phyloP scores from a whole-genome alignment of 2,329 filamentous ascomycete genomes.

The Amauroascus niger region DNA sequence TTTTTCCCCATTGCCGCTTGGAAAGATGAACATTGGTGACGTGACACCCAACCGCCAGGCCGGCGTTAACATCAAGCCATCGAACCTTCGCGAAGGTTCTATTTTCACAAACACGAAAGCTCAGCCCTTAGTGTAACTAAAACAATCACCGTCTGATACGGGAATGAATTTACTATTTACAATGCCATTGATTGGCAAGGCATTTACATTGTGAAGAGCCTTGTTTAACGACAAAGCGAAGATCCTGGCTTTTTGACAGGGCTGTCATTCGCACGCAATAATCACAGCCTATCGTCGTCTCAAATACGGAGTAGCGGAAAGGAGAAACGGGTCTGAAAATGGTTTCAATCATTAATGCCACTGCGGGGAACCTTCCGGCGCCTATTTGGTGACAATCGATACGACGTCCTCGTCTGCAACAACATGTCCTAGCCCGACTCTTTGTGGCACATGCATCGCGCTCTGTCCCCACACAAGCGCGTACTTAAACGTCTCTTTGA shows the following conservation, averaged over 20 bases:
- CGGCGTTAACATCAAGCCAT: neutral
- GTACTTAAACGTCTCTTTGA: slow-evolving; percentile 99
- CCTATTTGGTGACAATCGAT: slow-evolving; percentile 50
- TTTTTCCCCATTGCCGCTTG: neutral
- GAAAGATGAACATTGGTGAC: neutral
- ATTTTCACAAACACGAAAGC: neutral
- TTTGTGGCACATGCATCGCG: slow-evolving; percentile 85
- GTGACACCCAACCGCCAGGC: neutral
- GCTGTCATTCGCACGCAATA: no score
- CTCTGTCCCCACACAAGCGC: slow-evolving; percentile 96
- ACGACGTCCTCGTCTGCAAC: slow-evolving; percentile 64
- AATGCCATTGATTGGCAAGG: neutral
- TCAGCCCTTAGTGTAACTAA: no score
- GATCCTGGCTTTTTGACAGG: no score
- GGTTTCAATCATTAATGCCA: no score
- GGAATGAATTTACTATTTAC: no score
- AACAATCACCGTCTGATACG: no score
- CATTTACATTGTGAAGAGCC: no score
- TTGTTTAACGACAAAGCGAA: no score
- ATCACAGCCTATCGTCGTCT: neutral
- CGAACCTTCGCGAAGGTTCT: slow-evolving; percentile 35
- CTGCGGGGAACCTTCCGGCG: neutral
- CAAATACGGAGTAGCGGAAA: neutral
- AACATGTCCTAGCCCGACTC: slow-evolving; percentile 73
- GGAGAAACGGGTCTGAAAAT: no score